phyloP scores from a whole-genome alignment of 1,284 basidiomycete species.

The Trichosporon sp. region DNA sequence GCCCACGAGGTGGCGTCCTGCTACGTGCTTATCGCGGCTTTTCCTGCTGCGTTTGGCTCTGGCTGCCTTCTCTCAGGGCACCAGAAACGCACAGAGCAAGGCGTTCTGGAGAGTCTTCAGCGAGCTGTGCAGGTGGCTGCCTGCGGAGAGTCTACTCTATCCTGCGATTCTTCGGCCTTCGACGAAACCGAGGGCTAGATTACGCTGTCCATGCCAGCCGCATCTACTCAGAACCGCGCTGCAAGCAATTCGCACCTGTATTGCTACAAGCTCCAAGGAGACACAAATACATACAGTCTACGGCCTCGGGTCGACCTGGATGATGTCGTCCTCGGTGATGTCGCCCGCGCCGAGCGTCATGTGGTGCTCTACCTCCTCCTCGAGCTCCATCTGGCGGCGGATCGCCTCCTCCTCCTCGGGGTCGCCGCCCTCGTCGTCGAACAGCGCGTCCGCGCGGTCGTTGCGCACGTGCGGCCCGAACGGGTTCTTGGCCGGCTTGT shows the following conservation, averaged over 20 bases:
- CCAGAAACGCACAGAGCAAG: too few species aligned
- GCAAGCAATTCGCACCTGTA: too few species aligned
- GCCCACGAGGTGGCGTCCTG: neutral
- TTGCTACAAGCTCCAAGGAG: too few species aligned
- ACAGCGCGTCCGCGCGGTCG: slow-evolving; percentile 41
- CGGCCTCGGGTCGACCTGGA: neutral
- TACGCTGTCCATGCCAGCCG: too few species aligned
- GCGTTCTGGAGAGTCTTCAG: too few species aligned
- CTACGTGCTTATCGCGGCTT: neutral
- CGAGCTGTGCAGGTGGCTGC: too few species aligned
- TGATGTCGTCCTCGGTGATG: slow-evolving; percentile 9
- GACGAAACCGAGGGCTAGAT: too few species aligned
- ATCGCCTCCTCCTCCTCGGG: slow-evolving; percentile 61
- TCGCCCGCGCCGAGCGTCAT: slow-evolving; percentile 32
- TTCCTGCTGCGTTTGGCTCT: too few species aligned
- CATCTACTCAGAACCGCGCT: too few species aligned
- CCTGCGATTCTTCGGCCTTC: too few species aligned
- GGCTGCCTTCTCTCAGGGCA: too few species aligned
- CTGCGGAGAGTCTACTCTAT: too few species aligned
- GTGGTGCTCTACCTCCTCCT: slow-evolving; percentile 51
- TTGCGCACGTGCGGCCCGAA: slow-evolving; percentile 48
- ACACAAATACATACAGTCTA: neutral
- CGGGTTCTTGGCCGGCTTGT: slow-evolving; percentile 57
- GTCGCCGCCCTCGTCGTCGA: slow-evolving; percentile 36
- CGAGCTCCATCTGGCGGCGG: slow-evolving; percentile 45